Percentiles rank a stretch among this genome's conserved stretches.
phyloP scores from a whole-genome alignment of 768 basidiomycete genomes.

The Suillus clintonianus region DNA sequence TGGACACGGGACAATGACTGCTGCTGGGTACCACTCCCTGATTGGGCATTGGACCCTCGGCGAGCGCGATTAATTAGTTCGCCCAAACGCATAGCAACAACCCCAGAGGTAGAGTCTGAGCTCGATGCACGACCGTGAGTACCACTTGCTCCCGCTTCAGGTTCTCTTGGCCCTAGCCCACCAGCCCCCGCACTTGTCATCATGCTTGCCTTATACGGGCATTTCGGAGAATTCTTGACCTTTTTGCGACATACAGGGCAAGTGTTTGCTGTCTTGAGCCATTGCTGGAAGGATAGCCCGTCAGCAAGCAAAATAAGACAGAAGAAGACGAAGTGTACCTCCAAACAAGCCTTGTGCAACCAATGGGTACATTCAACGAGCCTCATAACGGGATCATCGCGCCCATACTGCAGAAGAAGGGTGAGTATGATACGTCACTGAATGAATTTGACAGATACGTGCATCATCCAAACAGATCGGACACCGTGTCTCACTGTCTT shows the following conservation, averaged over 20 bases:
- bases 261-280: slow-evolving; percentile 73
- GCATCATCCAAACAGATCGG: slow-evolving; percentile 88
- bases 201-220: neutral
- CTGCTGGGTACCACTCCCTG: neutral
- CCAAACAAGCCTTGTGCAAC: slow-evolving; percentile 75
- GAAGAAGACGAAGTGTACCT: slow-evolving; percentile 45
- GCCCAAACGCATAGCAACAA: neutral
- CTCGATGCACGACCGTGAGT: neutral
- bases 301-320: neutral
- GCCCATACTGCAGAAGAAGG: slow-evolving; percentile 53
- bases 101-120: neutral
- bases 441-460: slow-evolving; percentile 28
- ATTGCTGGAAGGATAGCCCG: slow-evolving; percentile 53
- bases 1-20: neutral
- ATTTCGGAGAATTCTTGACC: slow-evolving; percentile 34
- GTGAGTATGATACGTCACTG: slow-evolving; percentile 3
- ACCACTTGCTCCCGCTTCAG: neutral
- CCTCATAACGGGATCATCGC: slow-evolving; percentile 63
- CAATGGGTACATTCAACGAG: slow-evolving; percentile 76
- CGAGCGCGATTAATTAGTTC: neutral
- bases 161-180: neutral
- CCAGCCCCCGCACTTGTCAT: neutral
- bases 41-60: neutral
- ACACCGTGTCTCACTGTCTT: slow-evolving; percentile 71
- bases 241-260: slow-evolving; percentile 80